Evolutionary conservation across 2,329 filamentous ascomycete genomes (phyloP).

Genomic region (Curvularia eragrostidis): DNA sequence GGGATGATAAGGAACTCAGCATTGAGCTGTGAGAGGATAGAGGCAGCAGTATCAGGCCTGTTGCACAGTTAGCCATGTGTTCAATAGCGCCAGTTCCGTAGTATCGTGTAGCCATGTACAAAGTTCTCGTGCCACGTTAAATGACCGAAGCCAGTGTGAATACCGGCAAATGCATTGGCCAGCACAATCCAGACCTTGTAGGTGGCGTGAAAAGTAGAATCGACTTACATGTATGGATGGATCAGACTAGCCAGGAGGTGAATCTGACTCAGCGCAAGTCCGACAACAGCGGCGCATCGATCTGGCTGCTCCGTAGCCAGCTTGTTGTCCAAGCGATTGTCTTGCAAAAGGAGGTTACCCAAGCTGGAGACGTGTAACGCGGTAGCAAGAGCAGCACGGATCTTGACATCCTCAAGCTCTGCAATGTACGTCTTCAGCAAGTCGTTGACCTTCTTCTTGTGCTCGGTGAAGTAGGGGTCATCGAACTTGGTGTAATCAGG

Average conservation of each 20-base stretch:
- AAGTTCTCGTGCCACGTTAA: neutral
- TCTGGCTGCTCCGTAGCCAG: slow-evolving; percentile 66
- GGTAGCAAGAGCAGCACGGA: slow-evolving; percentile 70
- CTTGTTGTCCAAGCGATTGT: slow-evolving; percentile 65
- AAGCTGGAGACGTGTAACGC: slow-evolving; percentile 70
- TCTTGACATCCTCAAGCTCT: slow-evolving; percentile 73
- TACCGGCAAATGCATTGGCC: neutral
- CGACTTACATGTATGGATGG: slow-evolving; percentile 74
- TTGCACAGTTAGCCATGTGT: slow-evolving; percentile 14
- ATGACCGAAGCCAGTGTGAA: neutral
- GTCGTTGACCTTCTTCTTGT: slow-evolving; percentile 68
- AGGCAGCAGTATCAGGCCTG: slow-evolving; percentile 57
- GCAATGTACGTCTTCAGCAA: slow-evolving; percentile 71
- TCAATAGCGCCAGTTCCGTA: neutral
- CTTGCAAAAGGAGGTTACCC: slow-evolving; percentile 66
- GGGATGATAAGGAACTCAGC: slow-evolving; percentile 65
- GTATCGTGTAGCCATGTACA: slow-evolving; percentile 8
- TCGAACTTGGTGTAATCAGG: slow-evolving; percentile 69
- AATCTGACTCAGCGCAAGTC: slow-evolving; percentile 82
- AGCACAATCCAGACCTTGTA: neutral
- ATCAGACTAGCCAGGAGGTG: slow-evolving; percentile 81
- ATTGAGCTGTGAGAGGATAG: slow-evolving; percentile 80
- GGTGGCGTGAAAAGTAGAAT: neutral
- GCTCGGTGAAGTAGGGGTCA: slow-evolving; percentile 49
- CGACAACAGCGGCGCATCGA: slow-evolving; percentile 69